Base-by-base conservation (phyloP, 345 rosid species). In the Populus simonii region DNA sequence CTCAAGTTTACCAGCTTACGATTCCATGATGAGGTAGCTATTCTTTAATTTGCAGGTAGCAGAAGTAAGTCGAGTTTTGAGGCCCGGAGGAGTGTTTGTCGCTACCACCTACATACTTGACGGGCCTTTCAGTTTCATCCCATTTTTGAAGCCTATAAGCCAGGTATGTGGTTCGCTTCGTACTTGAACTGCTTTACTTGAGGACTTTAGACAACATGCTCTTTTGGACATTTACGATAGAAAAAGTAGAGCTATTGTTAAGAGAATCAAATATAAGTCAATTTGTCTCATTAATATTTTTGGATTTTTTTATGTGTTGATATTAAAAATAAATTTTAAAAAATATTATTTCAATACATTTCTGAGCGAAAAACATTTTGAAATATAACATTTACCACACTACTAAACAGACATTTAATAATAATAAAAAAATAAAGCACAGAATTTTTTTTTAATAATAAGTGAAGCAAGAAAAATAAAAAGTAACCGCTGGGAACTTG, bases 1-100 rank as follows among this genome's bases (percentile, higher is more conserved):
- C 36, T 20, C 43, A 59, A 57, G 29, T 59, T 9, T 51, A 36
- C 25, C 57, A 66, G 29, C 53, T 10, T 27, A 29, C n/a, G 57
- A 59, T 72, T 38, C 38, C 66, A n/a, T 70, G 62, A 73, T 38
- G n/a, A 74, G 57, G 17, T 23, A n/a, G 11, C 49, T 53, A 55
- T 20, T 71, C 53, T 73, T 75, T 57, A 20, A 57, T 57, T 67
- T 53, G 53, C 72, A 91, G 98, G 92, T 92, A 33, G 97, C 98
- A 75, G 94, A 94, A 83, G 90, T 91, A 84, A 89, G 96, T 86
- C 88, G 97, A 80, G 92, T 89, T 81, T 82, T 94, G 74, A 88
- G 79, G 81, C 98, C 98, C 39, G 96, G 93, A 71, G 98, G 97
- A 76, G 91, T 93, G 66, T 90, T 94, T 81, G 98, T 94, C 13